Percentiles rank a stretch among this genome's conserved stretches.
These are phyloP conservation scores for Aspergillus intermedius DNA, from an alignment of 2,329 filamentous ascomycete species.

Conservation along the genomic window DNA sequence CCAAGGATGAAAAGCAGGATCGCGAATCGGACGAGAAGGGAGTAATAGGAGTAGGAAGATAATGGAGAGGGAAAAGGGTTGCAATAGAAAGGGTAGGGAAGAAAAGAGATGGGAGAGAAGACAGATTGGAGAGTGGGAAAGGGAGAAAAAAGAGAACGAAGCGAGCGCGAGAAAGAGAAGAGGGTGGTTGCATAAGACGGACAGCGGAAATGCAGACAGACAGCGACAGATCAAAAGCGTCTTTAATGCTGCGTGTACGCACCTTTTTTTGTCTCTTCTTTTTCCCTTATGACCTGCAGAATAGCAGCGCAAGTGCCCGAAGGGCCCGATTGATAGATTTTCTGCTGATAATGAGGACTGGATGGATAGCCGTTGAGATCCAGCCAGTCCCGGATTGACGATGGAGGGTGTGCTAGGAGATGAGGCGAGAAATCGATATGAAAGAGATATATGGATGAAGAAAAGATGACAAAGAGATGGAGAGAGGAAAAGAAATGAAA, in stretches of 20 bases:
- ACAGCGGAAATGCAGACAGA: neutral
- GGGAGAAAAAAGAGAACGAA: neutral
- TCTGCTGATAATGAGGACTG: too few species aligned
- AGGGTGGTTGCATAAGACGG: conserved; percentile 5
- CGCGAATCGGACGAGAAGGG: neutral
- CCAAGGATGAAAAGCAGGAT: conserved; percentile 4
- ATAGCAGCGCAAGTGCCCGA: neutral
- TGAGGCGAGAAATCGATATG: conserved; percentile 1
- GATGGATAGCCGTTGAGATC: too few species aligned
- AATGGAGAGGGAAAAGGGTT: neutral
- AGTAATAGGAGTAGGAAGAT: neutral
- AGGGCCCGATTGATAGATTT: neutral
- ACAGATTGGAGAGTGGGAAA: neutral
- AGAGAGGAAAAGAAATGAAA: neutral
- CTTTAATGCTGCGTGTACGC: neutral
- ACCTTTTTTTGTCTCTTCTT: neutral
- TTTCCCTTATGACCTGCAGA: neutral
- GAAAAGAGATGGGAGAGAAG: conserved; percentile 13
- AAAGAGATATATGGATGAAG: neutral
- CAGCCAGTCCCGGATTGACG: neutral
- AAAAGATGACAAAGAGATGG: neutral
- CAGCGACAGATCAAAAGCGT: neutral
- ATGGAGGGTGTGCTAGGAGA: neutral
- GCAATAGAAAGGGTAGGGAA: conserved; percentile 11
- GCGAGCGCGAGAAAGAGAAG: neutral